Evolutionary conservation across 2,329 filamentous ascomycete genomes (phyloP).

Genomic region (Hyphodiscus sp.): DNA sequence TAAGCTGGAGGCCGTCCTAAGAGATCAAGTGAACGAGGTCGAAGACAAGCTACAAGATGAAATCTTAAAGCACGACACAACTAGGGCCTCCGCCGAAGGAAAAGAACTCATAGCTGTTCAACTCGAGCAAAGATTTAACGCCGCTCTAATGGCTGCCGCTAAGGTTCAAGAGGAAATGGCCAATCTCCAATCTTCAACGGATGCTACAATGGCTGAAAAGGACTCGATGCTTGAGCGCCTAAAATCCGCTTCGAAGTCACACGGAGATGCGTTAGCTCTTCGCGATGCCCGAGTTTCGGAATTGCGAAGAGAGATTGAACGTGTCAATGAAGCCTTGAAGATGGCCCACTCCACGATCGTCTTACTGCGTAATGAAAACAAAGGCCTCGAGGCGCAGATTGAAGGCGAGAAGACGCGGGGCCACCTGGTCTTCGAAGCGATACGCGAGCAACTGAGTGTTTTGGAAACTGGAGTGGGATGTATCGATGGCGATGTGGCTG

Average conservation of each 20-base stretch:
- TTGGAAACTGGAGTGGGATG: slow-evolving; percentile 41
- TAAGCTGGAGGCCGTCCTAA: slow-evolving; percentile 10
- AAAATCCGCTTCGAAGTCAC: slow-evolving; percentile 13
- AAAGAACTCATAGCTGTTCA: slow-evolving; percentile 34
- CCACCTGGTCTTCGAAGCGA: slow-evolving; percentile 39
- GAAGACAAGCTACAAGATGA: slow-evolving; percentile 32
- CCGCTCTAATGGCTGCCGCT: slow-evolving; percentile 34
- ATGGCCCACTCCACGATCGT: slow-evolving; percentile 41
- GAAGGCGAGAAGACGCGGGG: slow-evolving; percentile 43
- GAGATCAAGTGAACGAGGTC: slow-evolving; percentile 11
- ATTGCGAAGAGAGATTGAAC: slow-evolving; percentile 42
- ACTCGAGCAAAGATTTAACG: slow-evolving; percentile 39
- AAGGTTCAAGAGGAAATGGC: slow-evolving; percentile 32
- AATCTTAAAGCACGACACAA: slow-evolving; percentile 27
- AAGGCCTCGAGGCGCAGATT: slow-evolving; percentile 37
- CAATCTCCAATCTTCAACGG: slow-evolving; percentile 27
- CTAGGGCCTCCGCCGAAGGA: slow-evolving; percentile 27
- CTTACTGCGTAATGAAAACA: slow-evolving; percentile 41
- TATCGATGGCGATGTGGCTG: slow-evolving; percentile 23
- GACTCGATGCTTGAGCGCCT: slow-evolving; percentile 10
- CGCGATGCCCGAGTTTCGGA: slow-evolving; percentile 45
- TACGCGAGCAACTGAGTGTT: slow-evolving; percentile 47
- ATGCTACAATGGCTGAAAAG: slow-evolving; percentile 22
- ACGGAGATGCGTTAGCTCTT: slow-evolving; percentile 43
- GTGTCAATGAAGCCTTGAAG: slow-evolving; percentile 39